Evolutionary conservation across 805 yeast species (phyloP).

Genomic region (Starmera dryadoides): DNA sequence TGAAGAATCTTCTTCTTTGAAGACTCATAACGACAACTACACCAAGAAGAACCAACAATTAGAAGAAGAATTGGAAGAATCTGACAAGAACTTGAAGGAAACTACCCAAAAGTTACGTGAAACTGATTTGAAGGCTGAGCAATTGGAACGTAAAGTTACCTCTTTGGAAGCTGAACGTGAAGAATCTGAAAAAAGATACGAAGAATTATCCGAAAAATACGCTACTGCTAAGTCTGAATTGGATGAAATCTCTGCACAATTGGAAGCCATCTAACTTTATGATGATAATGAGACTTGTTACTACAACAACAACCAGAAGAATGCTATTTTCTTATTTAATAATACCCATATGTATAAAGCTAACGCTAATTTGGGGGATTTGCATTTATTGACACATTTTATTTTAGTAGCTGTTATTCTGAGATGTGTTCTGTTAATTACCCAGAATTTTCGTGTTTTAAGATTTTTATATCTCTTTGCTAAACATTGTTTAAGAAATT

Average conservation of each 20-base stretch:
- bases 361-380: background rate
- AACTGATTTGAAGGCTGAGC: constrained; percentile 93
- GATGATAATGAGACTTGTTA: background rate
- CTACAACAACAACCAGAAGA: background rate
- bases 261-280: constrained; percentile 51
- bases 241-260: constrained; percentile 94
- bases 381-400: background rate
- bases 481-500: background rate
- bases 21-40: constrained; percentile 84
- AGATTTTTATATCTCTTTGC: background rate
- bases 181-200: constrained; percentile 83
- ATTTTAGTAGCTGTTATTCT: background rate
- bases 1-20: constrained; percentile 83
- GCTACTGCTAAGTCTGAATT: constrained; percentile 83
- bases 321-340: too few relatives aligned
- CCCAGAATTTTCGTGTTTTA: too few relatives aligned
- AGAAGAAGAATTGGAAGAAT: constrained; percentile 86
- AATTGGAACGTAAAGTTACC: constrained; percentile 87
- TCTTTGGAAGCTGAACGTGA: constrained; percentile 91
- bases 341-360: too few relatives aligned
- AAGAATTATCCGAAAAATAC: constrained; percentile 79
- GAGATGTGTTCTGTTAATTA: background rate
- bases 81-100: constrained; percentile 86
- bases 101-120: constrained; percentile 92
- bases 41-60: constrained; percentile 82